phyloP scores from a whole-genome alignment of 352 stramenopile species.

The Chrysophaeum taylorii region DNA sequence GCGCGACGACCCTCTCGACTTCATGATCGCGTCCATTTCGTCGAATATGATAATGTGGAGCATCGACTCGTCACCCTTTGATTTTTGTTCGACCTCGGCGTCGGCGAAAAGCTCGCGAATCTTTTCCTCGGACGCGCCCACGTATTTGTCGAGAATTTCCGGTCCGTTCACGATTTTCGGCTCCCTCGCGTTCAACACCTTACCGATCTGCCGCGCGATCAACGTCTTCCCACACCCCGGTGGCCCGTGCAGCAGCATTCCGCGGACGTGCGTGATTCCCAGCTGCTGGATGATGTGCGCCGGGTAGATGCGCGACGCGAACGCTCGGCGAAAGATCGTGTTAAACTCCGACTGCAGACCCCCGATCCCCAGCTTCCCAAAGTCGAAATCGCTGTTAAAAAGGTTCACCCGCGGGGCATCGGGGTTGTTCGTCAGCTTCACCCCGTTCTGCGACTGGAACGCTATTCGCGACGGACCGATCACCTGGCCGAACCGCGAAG shows the following conservation, averaged over 20 bases:
- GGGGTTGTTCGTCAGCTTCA: slow-evolving; percentile 30
- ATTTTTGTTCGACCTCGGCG: slow-evolving; percentile 50
- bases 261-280: slow-evolving; percentile 95
- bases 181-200: slow-evolving; percentile 85
- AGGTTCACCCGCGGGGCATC: slow-evolving; percentile 43
- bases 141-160: slow-evolving; percentile 98
- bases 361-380: slow-evolving; percentile 95
- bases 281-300: slow-evolving; percentile 77
- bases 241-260: slow-evolving; percentile 75
- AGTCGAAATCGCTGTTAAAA: slow-evolving; percentile 94
- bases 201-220: slow-evolving; percentile 94
- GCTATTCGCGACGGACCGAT: slow-evolving; percentile 42
- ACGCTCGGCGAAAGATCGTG: slow-evolving; percentile 97
- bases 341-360: slow-evolving; percentile 98
- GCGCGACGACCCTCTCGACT: slow-evolving; percentile 73
- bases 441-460: slow-evolving; percentile 39
- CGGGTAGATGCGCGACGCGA: slow-evolving; percentile 92
- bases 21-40: slow-evolving; percentile 99
- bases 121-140: slow-evolving; percentile 95
- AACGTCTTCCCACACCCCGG: slow-evolving; percentile 85
- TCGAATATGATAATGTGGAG: slow-evolving; percentile 99
- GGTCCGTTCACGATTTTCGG: slow-evolving; percentile 97
- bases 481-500: slow-evolving; percentile 36
- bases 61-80: slow-evolving; percentile 84
- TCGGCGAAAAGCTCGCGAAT: slow-evolving; percentile 90